Percentiles rank a stretch among this genome's conserved stretches.
Conservation (phyloP, 305 asterid species). For the Fraxinus platypoda region DNA sequence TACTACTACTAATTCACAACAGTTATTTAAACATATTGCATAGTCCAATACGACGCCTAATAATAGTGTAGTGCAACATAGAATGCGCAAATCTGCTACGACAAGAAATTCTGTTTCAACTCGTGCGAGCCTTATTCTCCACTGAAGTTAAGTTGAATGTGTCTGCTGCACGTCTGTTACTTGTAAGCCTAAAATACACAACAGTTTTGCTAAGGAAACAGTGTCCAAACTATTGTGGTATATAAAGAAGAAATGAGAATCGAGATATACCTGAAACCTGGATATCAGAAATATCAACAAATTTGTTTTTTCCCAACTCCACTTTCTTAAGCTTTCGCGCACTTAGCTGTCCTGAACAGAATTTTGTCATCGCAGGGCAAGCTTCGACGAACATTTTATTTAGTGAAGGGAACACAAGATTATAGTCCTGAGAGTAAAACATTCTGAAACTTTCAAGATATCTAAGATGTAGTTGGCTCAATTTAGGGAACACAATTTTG, state of each 20-base stretch:
- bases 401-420: conserved; percentile 11
- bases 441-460: neutral
- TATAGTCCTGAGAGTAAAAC: neutral
- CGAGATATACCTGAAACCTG: neutral
- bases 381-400: neutral
- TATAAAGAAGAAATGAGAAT: neutral
- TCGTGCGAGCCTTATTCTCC: too few species aligned
- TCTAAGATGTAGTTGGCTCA: neutral
- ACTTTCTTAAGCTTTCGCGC: conserved; percentile 12
- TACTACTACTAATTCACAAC: too few species aligned
- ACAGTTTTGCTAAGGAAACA: neutral
- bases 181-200: neutral
- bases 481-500: conserved; percentile 5
- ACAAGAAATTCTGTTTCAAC: too few species aligned
- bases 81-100: too few species aligned
- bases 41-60: too few species aligned
- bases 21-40: too few species aligned
- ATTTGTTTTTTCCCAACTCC: neutral
- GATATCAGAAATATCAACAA: neutral
- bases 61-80: too few species aligned
- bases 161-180: too few species aligned
- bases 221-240: neutral
- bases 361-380: neutral
- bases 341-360: neutral
- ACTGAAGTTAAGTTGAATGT: too few species aligned